Base-by-base conservation (phyloP, 2,329 filamentous ascomycete genomes). In the Byssochlamys sp. region DNA sequence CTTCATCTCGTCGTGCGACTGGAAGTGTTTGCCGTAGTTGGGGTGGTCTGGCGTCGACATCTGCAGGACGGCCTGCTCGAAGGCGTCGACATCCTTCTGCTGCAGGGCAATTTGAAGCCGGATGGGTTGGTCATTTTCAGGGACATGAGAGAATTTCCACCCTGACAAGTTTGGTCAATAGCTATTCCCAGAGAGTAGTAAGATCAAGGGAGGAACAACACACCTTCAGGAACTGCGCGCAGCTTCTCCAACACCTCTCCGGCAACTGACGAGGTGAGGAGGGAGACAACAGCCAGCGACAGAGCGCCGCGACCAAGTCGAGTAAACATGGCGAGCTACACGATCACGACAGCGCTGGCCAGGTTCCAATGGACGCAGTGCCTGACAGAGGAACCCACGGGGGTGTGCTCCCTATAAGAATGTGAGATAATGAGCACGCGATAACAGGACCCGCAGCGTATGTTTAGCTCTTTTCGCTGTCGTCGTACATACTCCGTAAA, bases 11-110 rank as follows among this genome's bases (percentile, higher is more conserved):
- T 78, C 71, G 6, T 77, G 74, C 12, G 66, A 66, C 14, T 73
- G 69, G 61, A 81, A 74, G 61, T 82, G 75, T 50, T 75, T 71
- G 19, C 81, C 80, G 58, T 82, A 82, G 19, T 71, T 73, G 1
- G 65, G 57, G 57, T 78, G 72, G 3, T 67, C 70, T 0, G 81
- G 81, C 0, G 79, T 77, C 1, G 80, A 81, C 61, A 82, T 75
- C 25, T 78, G 72, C 50, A 76, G 61, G 10, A 83, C 69, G 1
- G 75, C 73, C 53, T 74, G 67, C 56, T 80, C 79, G 27, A 83
- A 72, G 28, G 67, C 66, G 6, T 61, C 62, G 25, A 63, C 61
- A 58, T 74, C 62, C 14, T 71, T 63, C 61, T 74, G 73, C 33
- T 66, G 58, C n/a, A 75, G 62, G 11, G 70, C 72, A 48, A 75